Conservation (phyloP, 208 protist genomes). For the Trypanosoma brucei region DNA sequence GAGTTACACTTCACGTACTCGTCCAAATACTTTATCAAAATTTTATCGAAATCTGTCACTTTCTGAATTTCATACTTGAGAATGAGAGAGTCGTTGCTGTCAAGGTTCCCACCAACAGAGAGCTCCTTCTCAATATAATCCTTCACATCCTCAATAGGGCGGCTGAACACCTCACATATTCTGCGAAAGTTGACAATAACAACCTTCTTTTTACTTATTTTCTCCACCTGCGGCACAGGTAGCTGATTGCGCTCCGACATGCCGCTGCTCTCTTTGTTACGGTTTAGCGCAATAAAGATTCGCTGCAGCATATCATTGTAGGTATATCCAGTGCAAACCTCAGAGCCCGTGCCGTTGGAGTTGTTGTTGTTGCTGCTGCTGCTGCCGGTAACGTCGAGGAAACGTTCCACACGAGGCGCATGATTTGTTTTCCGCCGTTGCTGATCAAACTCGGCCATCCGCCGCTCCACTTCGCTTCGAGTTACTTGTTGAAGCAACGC, state of each 20-base stretch:
- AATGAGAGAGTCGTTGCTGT: constrained; percentile 83
- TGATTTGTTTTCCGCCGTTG: constrained; percentile 27
- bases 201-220: constrained; percentile 90
- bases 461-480: constrained; percentile 42
- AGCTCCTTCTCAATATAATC: constrained; percentile 91
- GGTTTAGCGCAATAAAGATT: constrained; percentile 63
- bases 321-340: constrained; percentile 44
- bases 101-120: constrained; percentile 77
- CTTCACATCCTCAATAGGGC: constrained; percentile 85
- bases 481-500: constrained; percentile 34
- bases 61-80: constrained; percentile 87
- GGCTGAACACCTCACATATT: constrained; percentile 84
- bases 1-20: constrained; percentile 90
- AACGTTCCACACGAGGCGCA: constrained; percentile 36
- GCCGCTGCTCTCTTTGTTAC: constrained; percentile 59
- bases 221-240: constrained; percentile 74
- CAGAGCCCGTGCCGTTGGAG: constrained; percentile 13
- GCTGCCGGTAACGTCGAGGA: constrained; percentile 30
- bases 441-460: constrained; percentile 46
- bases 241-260: constrained; percentile 75
- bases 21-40: constrained; percentile 84
- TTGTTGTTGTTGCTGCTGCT: constrained; percentile 2
- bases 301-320: constrained; percentile 70
- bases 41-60: constrained; percentile 69
- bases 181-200: constrained; percentile 88